These are phyloP conservation scores for Rhodotorula toruloides DNA, from an alignment of 768 basidiomycete species.

Conservation along the genomic window DNA sequence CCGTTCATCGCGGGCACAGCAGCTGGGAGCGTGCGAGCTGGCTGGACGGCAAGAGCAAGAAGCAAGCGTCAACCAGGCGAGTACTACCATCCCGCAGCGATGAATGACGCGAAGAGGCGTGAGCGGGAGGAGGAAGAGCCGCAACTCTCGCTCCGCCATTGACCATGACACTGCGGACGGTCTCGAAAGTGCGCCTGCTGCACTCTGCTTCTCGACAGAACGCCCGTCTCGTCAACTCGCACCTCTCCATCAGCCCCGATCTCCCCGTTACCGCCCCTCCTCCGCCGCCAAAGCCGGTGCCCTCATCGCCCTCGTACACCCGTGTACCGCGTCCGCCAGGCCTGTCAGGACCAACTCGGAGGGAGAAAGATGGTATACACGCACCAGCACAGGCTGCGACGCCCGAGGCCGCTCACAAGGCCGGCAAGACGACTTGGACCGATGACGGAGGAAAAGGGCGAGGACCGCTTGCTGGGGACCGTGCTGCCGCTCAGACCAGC, in stretches of 20 bases:
- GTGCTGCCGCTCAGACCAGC: no score
- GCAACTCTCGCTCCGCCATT: background rate
- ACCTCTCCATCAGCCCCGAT: background rate
- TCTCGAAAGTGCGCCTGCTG: background rate
- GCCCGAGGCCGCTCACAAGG: background rate
- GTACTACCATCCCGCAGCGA: no score
- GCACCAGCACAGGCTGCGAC: background rate
- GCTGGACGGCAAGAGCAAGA: no score
- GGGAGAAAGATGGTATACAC: no score
- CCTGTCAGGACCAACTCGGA: no score
- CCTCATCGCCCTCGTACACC: no score
- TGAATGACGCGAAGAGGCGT: no score
- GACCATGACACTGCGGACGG: background rate
- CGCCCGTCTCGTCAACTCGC: constrained; percentile 1
- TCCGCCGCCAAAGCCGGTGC: background rate
- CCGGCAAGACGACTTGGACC: background rate
- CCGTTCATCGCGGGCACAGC: no score
- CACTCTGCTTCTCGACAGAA: background rate
- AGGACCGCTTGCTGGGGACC: no score
- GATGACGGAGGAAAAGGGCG: background rate
- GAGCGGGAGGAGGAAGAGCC: no score
- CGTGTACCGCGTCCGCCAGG: background rate
- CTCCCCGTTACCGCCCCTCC: background rate
- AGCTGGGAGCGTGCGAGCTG: no score
- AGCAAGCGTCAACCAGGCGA: no score